Evolutionary conservation across 164 flowering plant genomes (phyloP), one percentile per base, ranked within the genome.

Genomic region (Macadamia integrifolia): DNA sequence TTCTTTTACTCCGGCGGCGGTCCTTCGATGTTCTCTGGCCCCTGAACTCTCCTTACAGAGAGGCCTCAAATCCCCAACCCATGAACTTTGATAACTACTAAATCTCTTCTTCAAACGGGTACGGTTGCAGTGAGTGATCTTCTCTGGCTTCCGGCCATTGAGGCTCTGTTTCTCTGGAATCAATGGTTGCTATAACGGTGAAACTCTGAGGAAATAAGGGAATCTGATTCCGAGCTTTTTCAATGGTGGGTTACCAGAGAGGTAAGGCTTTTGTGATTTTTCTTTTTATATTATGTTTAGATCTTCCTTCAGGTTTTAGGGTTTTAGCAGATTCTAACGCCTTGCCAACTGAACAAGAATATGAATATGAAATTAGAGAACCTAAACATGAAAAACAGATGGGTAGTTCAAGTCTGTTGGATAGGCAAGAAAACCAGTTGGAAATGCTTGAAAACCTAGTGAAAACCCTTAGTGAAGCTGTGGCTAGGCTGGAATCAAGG

Each of bases 371-470:
- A 35, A 35, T 35, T 35, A 35, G 40, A 5, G 5, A 35, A 3
- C 61, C 28, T 13, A 62, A 29, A 32, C 60, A 28, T 58, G 49
- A 62, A 23, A 10, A 18, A 9, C 68, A 69, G 30, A 48, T 75
- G 11, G 78, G 65, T 52, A 23, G 48, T 32, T 61, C 65, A 44
- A 17, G 43, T 53, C 50, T 73, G 0, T 40, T 63, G 40, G 76
- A 76, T 75, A 80, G 74, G 31, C 87, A 86, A 35, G 82, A 78
- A 63, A 58, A 69, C 60, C 85, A 88, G 49, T 64, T 93, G 68
- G 71, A 78, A 60, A 88, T 73, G 66, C 90, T 93, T 11, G 93
- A 93, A 70, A 77, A 79, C 23, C 58, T 91, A 32, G 88, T 93
- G 29, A 76, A 72, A 61, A 88, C 81, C 66, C 86, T 93, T 31